Evolutionary conservation across 768 basidiomycete species (phyloP).

Genomic region (Calocybe cyanea): DNA sequence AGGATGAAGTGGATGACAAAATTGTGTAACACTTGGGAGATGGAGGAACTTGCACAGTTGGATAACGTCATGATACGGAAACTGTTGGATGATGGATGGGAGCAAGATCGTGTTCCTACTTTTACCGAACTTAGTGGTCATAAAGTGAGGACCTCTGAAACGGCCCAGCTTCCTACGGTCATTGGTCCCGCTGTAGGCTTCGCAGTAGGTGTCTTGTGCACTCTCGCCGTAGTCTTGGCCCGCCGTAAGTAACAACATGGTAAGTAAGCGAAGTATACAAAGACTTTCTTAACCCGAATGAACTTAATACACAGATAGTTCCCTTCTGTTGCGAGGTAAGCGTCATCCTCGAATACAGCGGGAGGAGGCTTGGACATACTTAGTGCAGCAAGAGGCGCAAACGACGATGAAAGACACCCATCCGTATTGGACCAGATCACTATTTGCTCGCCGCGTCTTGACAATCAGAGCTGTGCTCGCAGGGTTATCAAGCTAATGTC

Average conservation of each 20-base stretch:
- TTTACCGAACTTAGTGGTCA: slow-evolving; percentile 37
- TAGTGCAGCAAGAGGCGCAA: too few relatives aligned
- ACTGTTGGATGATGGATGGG: slow-evolving; percentile 86
- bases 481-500: slow-evolving; percentile 43
- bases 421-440: too few relatives aligned
- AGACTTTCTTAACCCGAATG: too few relatives aligned
- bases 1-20: slow-evolving; percentile 93
- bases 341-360: too few relatives aligned
- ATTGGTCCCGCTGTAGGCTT: slow-evolving; percentile 34
- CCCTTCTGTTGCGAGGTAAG: too few relatives aligned
- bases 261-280: too few relatives aligned
- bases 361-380: too few relatives aligned
- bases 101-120: slow-evolving; percentile 48
- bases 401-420: too few relatives aligned
- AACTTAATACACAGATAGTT: too few relatives aligned
- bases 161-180: slow-evolving; percentile 21
- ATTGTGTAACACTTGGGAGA: slow-evolving; percentile 80
- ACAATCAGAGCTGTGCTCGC: background rate
- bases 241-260: slow-evolving; percentile 25
- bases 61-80: slow-evolving; percentile 60
- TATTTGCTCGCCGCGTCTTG: too few relatives aligned
- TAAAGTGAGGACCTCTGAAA: background rate
- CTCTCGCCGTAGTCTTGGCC: slow-evolving; percentile 18
- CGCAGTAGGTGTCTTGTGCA: slow-evolving; percentile 38
- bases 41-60: slow-evolving; percentile 74